Conservation (phyloP, 2,329 filamentous ascomycete species). For the Colletotrichum horii region DNA sequence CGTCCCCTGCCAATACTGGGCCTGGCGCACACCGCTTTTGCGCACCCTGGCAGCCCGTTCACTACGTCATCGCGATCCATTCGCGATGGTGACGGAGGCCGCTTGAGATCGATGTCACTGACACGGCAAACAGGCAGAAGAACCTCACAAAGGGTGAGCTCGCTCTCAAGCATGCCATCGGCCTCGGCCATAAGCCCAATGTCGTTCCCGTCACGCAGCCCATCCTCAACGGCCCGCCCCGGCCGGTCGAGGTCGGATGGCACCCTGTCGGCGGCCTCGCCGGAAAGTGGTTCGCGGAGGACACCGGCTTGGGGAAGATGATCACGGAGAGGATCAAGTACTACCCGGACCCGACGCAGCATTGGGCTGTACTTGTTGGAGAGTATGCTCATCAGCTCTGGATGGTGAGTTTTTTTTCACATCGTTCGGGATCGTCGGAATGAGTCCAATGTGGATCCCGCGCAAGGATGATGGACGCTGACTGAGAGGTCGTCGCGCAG, state of each 20-base stretch:
- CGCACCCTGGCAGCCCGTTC: background rate
- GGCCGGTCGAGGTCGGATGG: constrained; percentile 61
- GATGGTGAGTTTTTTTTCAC: constrained; percentile 48
- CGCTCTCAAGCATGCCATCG: constrained; percentile 46
- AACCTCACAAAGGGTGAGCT: constrained; percentile 44
- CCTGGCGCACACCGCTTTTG: background rate
- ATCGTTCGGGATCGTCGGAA: background rate
- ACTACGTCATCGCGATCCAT: background rate
- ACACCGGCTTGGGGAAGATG: constrained; percentile 58
- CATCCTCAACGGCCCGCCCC: constrained; percentile 37
- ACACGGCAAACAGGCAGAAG: constrained; percentile 31
- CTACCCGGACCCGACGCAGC: constrained; percentile 64
- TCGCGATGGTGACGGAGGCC: background rate
- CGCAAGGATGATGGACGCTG: background rate
- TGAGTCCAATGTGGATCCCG: background rate
- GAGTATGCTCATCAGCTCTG: constrained; percentile 63
- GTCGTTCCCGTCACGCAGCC: constrained; percentile 45
- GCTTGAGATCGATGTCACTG: background rate
- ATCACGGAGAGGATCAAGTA: constrained; percentile 60
- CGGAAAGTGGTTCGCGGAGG: constrained; percentile 64
- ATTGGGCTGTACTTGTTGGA: constrained; percentile 64
- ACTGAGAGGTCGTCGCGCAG: constrained; percentile 24
- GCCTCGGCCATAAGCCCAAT: constrained; percentile 49
- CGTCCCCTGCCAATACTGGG: background rate
- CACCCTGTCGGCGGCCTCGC: constrained; percentile 61